These are phyloP conservation scores for Calycina herbarum DNA, from an alignment of 2,329 filamentous ascomycete genomes.

Conservation along the genomic window DNA sequence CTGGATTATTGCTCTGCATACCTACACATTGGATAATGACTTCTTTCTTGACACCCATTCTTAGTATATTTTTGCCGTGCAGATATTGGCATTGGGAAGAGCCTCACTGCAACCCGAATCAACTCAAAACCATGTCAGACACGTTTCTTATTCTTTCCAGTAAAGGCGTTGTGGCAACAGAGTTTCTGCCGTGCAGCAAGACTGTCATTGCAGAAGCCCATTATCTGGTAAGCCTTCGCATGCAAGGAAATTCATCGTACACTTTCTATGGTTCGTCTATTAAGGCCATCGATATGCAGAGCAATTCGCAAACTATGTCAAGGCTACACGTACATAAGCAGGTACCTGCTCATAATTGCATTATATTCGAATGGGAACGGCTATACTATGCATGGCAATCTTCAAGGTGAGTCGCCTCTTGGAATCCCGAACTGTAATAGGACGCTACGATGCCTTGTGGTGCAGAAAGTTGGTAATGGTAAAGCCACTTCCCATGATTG, in stretches of 20 bases:
- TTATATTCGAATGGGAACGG: background rate
- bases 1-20: constrained; percentile 2
- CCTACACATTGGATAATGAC: background rate
- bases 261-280: background rate
- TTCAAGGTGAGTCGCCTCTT: background rate
- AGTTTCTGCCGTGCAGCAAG: background rate
- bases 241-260: background rate
- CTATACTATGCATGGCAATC: background rate
- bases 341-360: background rate
- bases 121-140: background rate
- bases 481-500: background rate
- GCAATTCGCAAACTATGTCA: background rate
- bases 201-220: background rate
- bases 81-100: background rate
- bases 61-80: background rate
- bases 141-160: too few relatives aligned
- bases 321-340: background rate
- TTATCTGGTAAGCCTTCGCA: background rate
- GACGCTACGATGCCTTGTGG: background rate
- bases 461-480: background rate
- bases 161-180: background rate
- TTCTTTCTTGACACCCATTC: background rate
- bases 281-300: background rate
- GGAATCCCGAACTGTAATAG: background rate
- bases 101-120: background rate